These are phyloP conservation scores for Vickermania spadyakhi DNA, from an alignment of 208 protist species.

Conservation along the genomic window DNA sequence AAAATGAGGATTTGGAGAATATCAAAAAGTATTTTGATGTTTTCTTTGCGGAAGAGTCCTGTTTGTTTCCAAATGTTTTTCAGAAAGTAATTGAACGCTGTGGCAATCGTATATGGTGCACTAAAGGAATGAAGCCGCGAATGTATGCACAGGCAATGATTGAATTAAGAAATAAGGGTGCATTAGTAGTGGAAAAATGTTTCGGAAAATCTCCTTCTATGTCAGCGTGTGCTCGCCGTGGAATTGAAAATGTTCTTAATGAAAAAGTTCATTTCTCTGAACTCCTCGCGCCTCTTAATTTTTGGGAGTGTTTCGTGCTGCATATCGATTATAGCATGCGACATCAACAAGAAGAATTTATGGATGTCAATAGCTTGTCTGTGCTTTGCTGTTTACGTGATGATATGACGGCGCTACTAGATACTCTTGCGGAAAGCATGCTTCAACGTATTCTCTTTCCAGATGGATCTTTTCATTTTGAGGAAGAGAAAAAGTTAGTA, in stretches of 20 bases:
- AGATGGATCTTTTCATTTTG: slow-evolving; percentile 40
- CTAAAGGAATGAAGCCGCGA: background rate
- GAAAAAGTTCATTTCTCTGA: background rate
- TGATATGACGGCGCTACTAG: slow-evolving; percentile 71
- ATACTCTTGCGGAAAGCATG: slow-evolving; percentile 64
- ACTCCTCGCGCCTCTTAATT: slow-evolving; percentile 17
- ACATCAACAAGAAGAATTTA: slow-evolving; percentile 12
- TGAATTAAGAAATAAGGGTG: background rate
- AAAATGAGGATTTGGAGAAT: background rate
- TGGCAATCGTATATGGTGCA: background rate
- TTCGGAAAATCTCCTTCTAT: background rate
- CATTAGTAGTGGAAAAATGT: background rate
- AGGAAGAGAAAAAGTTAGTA: slow-evolving; percentile 54
- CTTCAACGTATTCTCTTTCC: slow-evolving; percentile 72
- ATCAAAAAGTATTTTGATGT: background rate
- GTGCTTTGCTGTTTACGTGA: slow-evolving; percentile 52
- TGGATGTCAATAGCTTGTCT: slow-evolving; percentile 49
- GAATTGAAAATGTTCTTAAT: background rate
- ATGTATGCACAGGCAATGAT: background rate
- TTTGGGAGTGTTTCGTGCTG: slow-evolving; percentile 69
- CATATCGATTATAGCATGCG: slow-evolving; percentile 73
- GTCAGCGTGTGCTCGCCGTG: background rate
- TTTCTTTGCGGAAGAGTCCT: background rate
- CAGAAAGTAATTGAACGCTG: background rate
- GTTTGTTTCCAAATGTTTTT: background rate